Conservation (phyloP, 139 green algal species). For the Chlorella sp. region DNA sequence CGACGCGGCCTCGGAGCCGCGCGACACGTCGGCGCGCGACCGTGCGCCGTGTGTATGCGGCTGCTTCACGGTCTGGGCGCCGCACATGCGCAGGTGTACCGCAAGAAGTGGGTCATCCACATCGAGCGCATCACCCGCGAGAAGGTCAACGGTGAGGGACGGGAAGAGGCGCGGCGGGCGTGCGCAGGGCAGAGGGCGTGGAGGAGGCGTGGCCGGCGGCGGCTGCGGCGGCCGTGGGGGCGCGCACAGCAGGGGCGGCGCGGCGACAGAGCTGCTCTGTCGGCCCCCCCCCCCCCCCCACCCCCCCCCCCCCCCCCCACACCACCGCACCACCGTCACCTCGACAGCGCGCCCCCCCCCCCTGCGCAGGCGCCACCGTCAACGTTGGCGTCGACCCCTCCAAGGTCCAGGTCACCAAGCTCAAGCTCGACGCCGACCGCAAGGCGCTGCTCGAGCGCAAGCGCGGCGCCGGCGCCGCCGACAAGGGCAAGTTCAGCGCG, state of each 20-base stretch:
- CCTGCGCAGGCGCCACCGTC: slow-evolving; percentile 85
- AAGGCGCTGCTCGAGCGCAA: slow-evolving; percentile 94
- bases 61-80: too few species aligned
- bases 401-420: slow-evolving; percentile 98
- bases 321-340: background rate
- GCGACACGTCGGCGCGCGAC: too few species aligned
- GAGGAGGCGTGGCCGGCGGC: too few species aligned
- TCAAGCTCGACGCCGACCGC: slow-evolving; percentile 99
- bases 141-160: slow-evolving; percentile 96
- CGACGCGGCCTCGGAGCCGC: too few species aligned
- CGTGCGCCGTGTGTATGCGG: too few species aligned
- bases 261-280: background rate
- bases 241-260: too few species aligned
- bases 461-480: slow-evolving; percentile 57
- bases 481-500: slow-evolving; percentile 95
- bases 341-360: background rate
- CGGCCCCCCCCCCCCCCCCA: too few species aligned
- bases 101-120: slow-evolving; percentile 99
- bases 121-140: slow-evolving; percentile 98
- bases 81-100: too few species aligned
- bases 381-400: slow-evolving; percentile 96
- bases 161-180: background rate
- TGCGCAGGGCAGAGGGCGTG: background rate
- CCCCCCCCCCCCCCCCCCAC: too few species aligned
- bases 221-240: too few species aligned